Evolutionary conservation across 2,329 filamentous ascomycete genomes (phyloP), one percentile per base, ranked within the genome.

Genomic region (Sporothrix pallida): DNA sequence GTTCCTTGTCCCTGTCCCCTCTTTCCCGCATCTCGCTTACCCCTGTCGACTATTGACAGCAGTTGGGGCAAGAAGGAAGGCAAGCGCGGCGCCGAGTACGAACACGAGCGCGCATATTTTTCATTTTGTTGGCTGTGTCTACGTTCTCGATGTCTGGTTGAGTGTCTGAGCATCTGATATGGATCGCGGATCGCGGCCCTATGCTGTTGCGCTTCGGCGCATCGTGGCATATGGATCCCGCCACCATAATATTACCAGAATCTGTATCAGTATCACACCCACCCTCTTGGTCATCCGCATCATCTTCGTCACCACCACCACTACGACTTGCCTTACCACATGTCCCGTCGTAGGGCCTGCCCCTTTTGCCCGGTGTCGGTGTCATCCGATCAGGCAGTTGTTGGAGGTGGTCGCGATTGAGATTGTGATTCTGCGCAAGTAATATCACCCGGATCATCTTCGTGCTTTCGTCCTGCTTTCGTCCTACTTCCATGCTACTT

Each of bases 11-110:
- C 31, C 31, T 44, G 17, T 20, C 60, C 42, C 37, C 37, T 65
- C 60, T 44, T 65, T 65, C 37, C 60, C 37, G 60, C 42, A 67
- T 48, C 46, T 68, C 46, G 48, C 63, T 48, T 68, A 52, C 44
- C 63, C 44, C 46, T 48, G 20, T 26, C 46, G 15, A 50, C 44
- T 50, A 12, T 69, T 54, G 15, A 54, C 50, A 58, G 68, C n/a
- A 70, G 37, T 68, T 68, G 65, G 65, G 65, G 46, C 31, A 52
- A 20, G 42, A 50, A 15, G 31, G 31, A 37, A 37, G 31, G 31
- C 7, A 37, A 37, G 62, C 42, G n/a, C 62, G 26, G 46, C 46
- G 63, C 46, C 50, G 67, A 70, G 67, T 56, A 70, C 67, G 67
- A 54, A 54, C 67, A 69, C 48, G 67, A 42, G 63, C 20, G 46